Base-by-base conservation (phyloP, 176 grass and related monocot genomes). In the Carex parvula region DNA sequence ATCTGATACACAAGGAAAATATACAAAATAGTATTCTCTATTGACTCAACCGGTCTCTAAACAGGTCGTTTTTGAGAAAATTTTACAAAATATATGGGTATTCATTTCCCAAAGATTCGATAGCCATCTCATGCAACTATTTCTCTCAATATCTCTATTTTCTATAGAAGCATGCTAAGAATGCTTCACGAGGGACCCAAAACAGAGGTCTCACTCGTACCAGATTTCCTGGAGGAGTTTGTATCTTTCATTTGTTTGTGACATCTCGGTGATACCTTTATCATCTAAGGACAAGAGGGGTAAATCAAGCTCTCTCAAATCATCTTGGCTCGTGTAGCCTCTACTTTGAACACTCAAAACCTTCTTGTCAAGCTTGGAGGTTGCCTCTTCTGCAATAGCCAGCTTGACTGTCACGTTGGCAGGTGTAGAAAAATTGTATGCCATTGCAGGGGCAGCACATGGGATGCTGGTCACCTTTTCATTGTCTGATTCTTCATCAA, bases 201-300 rank as follows among this genome's bases (percentile, higher is more conserved):
- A 60, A 80, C 29, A 76, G 30, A 57, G n/a, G 44, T 75, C 82
- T 65, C 56, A 81, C 79, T 86, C 88, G 8, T 37, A 85, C 97
- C 97, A 99, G 41, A 99, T 90, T 88, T 95, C 80, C 52, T 87
- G 86, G n/a, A 99, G 84, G 70, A 99, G 85, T 3, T 79, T 87
- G 81, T 88, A 94, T 77, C 97, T 92, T 65, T 79, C 46, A 68
- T 89, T 89, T 58, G 63, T 87, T 83, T 81, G 87, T 65, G 39
- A 85, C 79, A 67, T 50, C n/a, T 87, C 87, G 79, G 88, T 87
- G 37, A 86, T 67, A 18, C 79, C 90, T 65, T 81, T 88, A 70
- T 90, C 88, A 12, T 86, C 33, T 7, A 99, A 84, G 32, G 85
- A 93, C 10, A 85, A 83, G 4, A 92, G 89, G 69, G 89, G 86